A percentile compares a stretch with the other conserved stretches of the same genome.
Evolutionary conservation across 2,329 filamentous ascomycete species (phyloP).

Genomic region (Lomentospora prolificans): DNA sequence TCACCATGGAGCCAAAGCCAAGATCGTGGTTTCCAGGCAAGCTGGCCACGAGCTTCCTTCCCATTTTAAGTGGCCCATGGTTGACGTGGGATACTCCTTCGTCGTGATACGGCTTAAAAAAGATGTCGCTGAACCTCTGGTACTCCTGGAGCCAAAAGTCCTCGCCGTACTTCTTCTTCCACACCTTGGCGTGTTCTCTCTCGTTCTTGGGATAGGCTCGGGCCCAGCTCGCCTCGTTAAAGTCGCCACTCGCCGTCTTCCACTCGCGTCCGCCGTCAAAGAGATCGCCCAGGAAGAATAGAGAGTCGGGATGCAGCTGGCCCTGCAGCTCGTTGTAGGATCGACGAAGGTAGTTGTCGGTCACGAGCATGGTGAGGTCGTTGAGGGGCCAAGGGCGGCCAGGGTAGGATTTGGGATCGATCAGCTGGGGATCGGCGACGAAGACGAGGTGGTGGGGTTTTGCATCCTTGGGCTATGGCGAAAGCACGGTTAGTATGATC

Average conservation of each 20-base stretch:
- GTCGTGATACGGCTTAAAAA: conserved; percentile 46
- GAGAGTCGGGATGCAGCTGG: conserved; percentile 69
- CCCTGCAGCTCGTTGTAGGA: conserved; percentile 72
- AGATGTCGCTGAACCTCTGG: conserved; percentile 74
- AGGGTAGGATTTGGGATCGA: conserved; percentile 91
- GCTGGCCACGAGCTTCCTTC: conserved; percentile 70
- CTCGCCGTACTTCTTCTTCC: conserved; percentile 67
- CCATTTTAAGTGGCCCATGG: conserved; percentile 26
- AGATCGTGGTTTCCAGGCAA: conserved; percentile 93
- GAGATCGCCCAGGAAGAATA: conserved; percentile 86
- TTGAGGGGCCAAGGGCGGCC: conserved; percentile 57
- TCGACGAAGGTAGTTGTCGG: conserved; percentile 81
- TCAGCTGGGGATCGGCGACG: conserved; percentile 82
- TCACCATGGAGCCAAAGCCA: conserved; percentile 79
- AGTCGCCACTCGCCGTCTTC: conserved; percentile 58
- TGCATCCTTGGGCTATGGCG: conserved; percentile 58
- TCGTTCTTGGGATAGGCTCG: conserved; percentile 40
- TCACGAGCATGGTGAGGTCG: conserved; percentile 48
- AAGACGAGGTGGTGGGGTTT: conserved; percentile 77
- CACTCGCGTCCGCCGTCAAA: conserved; percentile 96
- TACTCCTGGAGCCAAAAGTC: conserved; percentile 84
- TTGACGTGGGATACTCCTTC: conserved; percentile 33
- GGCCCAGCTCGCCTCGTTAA: conserved; percentile 50
- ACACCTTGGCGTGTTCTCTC: conserved; percentile 48
- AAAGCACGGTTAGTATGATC: no score